Evolutionary conservation across 495 filamentous ascomycete species (phyloP).

Genomic region (Podospora pseudopauciseta): DNA sequence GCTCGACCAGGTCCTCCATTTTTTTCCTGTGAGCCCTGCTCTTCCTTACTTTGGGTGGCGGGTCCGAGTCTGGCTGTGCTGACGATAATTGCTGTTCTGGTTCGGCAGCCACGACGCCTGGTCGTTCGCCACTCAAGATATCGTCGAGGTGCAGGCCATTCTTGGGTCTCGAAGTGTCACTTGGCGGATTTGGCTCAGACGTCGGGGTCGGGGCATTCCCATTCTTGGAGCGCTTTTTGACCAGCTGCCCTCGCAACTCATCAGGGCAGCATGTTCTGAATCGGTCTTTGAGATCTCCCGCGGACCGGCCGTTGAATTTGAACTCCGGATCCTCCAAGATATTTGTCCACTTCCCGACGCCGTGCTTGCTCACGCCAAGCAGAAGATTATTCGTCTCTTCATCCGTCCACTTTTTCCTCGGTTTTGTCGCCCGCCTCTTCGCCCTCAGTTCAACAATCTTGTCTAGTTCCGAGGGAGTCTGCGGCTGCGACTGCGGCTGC

Average conservation of each 20-base stretch:
- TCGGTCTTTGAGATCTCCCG: slow-evolving; percentile 82
- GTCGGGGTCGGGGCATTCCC: slow-evolving; percentile 1
- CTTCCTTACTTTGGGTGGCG: slow-evolving; percentile 37
- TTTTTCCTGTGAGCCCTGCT: slow-evolving; percentile 53
- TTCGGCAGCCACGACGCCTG: slow-evolving; percentile 18
- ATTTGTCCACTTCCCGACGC: slow-evolving; percentile 82
- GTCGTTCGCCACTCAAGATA: slow-evolving; percentile 39
- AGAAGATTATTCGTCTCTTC: slow-evolving; percentile 77
- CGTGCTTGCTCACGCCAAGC: slow-evolving; percentile 73
- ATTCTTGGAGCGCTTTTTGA: slow-evolving; percentile 25
- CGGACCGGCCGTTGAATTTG: slow-evolving; percentile 69
- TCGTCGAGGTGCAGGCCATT: slow-evolving; percentile 45
- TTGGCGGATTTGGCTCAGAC: neutral
- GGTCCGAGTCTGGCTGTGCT: slow-evolving; percentile 19
- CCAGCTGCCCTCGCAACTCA: slow-evolving; percentile 41
- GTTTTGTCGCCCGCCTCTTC: slow-evolving; percentile 44
- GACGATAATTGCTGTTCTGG: neutral
- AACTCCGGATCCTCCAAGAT: slow-evolving; percentile 74
- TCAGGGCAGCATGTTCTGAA: slow-evolving; percentile 74
- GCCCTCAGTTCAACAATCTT: slow-evolving; percentile 20
- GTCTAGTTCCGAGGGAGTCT: neutral
- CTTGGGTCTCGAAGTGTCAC: slow-evolving; percentile 27
- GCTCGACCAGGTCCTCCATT: slow-evolving; percentile 51
- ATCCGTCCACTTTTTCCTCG: slow-evolving; percentile 70
- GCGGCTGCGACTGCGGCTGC: neutral